phyloP scores from a whole-genome alignment of 495 filamentous ascomycete species.

The Penicillium angulare region DNA sequence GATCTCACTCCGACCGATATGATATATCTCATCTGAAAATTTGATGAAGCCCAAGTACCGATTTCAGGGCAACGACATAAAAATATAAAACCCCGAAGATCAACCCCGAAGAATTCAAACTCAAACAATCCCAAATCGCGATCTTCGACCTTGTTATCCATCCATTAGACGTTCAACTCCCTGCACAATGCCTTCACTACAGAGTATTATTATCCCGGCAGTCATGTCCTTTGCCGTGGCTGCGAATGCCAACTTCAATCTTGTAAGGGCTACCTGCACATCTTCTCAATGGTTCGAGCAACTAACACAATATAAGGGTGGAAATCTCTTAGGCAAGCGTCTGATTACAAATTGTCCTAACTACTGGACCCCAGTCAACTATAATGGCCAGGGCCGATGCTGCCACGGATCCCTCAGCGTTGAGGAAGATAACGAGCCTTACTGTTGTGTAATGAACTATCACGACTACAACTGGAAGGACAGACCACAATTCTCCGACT shows the following conservation, averaged over 20 bases:
- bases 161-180: background rate
- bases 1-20: background rate
- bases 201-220: background rate
- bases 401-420: background rate
- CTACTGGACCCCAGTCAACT: background rate
- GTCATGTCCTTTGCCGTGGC: background rate
- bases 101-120: background rate
- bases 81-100: background rate
- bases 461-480: background rate
- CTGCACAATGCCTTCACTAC: background rate
- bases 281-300: too few relatives aligned
- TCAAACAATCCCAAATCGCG: background rate
- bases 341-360: background rate
- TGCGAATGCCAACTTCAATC: background rate
- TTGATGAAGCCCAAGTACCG: too few relatives aligned
- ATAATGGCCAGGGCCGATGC: background rate
- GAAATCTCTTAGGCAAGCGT: background rate
- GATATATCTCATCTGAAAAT: background rate
- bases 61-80: too few relatives aligned
- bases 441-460: background rate
- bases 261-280: background rate
- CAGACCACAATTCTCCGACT: too few relatives aligned
- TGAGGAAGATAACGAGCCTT: background rate
- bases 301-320: too few relatives aligned
- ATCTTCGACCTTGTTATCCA: background rate